Base-by-base conservation (phyloP, 768 basidiomycete genomes). In the Lactarius hengduanensis region DNA sequence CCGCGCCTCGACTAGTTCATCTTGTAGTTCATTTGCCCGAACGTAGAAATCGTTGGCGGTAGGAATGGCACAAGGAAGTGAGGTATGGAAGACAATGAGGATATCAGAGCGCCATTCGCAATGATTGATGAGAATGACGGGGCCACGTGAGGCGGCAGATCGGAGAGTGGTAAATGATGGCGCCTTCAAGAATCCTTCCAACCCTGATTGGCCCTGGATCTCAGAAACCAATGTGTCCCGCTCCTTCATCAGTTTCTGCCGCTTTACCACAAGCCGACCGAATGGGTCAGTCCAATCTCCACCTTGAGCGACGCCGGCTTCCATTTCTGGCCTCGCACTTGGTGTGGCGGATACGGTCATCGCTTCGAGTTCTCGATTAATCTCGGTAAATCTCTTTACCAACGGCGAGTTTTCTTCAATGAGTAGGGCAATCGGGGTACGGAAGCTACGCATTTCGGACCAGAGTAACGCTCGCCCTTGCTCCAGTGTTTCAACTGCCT, bases 61-160 rank as follows among this genome's bases (percentile, higher is more conserved):
- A 18, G 64, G 22, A 30, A 66, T 61, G 7, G 8, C 50, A 20
- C 26, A 47, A 2, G 45, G 54, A 1, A 38, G 32, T 9, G 60
- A 30, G 20, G 53, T 38, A 0, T 15, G 54, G 7, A 43, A 26
- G 36, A 69, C 6, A 26, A 69, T 62, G 6, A 69, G 16, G 13
- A 65, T 62, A n/a, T 69, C 61, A 34, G 55, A 65, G 11, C 60
- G 68, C 50, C 56, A 59, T 16, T 16, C 18, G 22, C 40, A 38
- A 18, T 66, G 55, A 30, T 69, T 69, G n/a, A 69, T 26, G 30
- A 50, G 22, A 26, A 50, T 6, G 10, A 50, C 9, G 5, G 47
- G 47, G 22, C 47, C 47, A 50, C 47, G 50, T 10, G 34, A 41
- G 28, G 68, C 64, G 0, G 59, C 68, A 9, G 54, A 34, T 5